Evolutionary conservation across 192 early-diverging fungal species (phyloP).

Genomic region (Entophlyctis luteolus): DNA sequence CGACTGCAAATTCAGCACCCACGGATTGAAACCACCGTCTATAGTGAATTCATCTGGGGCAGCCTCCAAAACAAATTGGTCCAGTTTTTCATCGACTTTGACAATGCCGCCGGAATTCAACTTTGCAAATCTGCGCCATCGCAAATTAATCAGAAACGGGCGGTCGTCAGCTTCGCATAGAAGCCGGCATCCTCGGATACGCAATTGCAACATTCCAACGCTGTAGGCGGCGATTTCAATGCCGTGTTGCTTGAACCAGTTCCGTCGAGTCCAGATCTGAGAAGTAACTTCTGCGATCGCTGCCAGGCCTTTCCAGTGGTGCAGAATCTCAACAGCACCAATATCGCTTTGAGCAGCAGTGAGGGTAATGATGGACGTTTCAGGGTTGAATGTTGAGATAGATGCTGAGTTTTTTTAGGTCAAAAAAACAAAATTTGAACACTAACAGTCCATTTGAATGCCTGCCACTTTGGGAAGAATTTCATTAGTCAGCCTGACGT

Average conservation of each 20-base stretch:
- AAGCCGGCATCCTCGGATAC: background rate
- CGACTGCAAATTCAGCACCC: background rate
- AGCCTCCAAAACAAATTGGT: conserved; percentile 12
- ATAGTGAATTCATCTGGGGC: background rate
- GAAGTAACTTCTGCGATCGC: conserved; percentile 15
- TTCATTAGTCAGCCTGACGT: background rate
- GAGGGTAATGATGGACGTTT: background rate
- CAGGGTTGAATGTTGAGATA: background rate
- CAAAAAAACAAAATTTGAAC: conserved; percentile 1
- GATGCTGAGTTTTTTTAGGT: background rate
- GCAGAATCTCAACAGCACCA: conserved; percentile 13
- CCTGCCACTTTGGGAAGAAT: background rate
- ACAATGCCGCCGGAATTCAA: background rate
- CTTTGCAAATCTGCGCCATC: conserved; percentile 15
- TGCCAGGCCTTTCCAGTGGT: conserved; percentile 16
- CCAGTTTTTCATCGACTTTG: background rate
- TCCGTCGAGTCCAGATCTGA: conserved; percentile 6
- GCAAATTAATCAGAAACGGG: background rate
- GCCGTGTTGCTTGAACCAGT: conserved; percentile 9
- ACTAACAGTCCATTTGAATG: conserved; percentile 16
- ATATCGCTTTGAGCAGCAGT: background rate
- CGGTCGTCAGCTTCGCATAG: background rate
- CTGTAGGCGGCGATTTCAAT: background rate
- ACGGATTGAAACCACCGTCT: background rate
- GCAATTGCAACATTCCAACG: conserved; percentile 6